These are phyloP conservation scores for Trichoderma guizhouense DNA, from an alignment of 2,329 filamentous ascomycete species.

Conservation along the genomic window DNA sequence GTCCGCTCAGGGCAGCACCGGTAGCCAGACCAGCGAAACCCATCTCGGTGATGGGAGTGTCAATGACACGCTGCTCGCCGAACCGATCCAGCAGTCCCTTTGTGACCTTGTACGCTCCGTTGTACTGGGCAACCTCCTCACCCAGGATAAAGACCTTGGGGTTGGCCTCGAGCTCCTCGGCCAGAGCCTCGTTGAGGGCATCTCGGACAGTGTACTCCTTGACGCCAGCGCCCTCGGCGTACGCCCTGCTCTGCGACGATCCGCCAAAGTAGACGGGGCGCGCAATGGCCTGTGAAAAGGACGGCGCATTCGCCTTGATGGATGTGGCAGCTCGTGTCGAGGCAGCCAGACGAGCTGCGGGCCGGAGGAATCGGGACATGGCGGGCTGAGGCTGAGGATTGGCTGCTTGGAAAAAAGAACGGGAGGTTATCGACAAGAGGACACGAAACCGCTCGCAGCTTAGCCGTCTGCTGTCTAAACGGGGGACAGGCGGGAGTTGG, in stretches of 20 bases:
- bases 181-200: slow-evolving; percentile 94
- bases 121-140: slow-evolving; percentile 99
- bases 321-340: slow-evolving; percentile 38
- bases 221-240: slow-evolving; percentile 56
- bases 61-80: slow-evolving; percentile 94
- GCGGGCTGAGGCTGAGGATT: background rate
- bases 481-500: background rate
- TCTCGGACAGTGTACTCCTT: slow-evolving; percentile 98
- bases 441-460: slow-evolving; percentile 14
- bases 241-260: slow-evolving; percentile 49
- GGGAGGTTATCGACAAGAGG: slow-evolving; percentile 19
- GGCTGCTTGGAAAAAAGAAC: background rate
- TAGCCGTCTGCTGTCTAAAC: slow-evolving; percentile 20
- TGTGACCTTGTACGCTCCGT: slow-evolving; percentile 99
- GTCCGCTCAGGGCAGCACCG: slow-evolving; percentile 88
- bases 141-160: slow-evolving; percentile 93
- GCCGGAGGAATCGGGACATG: slow-evolving; percentile 53
- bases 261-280: slow-evolving; percentile 39
- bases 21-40: slow-evolving; percentile 93
- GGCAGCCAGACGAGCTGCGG: slow-evolving; percentile 47
- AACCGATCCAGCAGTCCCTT: slow-evolving; percentile 97
- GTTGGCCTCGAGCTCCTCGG: slow-evolving; percentile 93
- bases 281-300: slow-evolving; percentile 38
- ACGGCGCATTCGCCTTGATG: slow-evolving; percentile 33
- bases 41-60: slow-evolving; percentile 96